A percentile compares a stretch with the other conserved stretches of the same genome.
These are phyloP conservation scores for Solanum dulcamara DNA, from an alignment of 257 asterid species.

Conservation along the genomic window DNA sequence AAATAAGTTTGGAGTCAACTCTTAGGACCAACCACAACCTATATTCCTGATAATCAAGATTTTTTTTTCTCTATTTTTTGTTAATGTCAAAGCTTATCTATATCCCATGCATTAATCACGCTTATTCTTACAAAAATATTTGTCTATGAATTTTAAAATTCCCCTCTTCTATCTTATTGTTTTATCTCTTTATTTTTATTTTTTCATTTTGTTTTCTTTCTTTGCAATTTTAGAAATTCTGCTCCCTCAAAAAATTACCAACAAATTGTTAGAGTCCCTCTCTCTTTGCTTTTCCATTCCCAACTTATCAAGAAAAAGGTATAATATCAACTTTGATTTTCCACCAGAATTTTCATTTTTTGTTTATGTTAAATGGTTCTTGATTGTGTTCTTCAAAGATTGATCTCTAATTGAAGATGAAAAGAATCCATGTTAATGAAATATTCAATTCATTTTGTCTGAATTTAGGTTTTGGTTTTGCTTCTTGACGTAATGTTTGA, in stretches of 20 bases:
- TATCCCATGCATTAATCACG: slow-evolving; percentile 1
- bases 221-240: neutral
- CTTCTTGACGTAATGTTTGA: neutral
- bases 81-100: neutral
- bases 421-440: neutral
- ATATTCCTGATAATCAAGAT: neutral
- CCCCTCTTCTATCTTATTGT: neutral
- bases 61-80: neutral
- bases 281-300: neutral
- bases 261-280: neutral
- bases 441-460: neutral
- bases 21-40: neutral
- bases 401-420: neutral
- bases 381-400: neutral
- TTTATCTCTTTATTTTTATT: too few relatives aligned
- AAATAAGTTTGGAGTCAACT: neutral
- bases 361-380: neutral
- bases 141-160: neutral
- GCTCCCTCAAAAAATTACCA: neutral
- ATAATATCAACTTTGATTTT: neutral
- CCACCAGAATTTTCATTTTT: neutral
- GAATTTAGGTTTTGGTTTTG: neutral
- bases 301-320: neutral
- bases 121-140: neutral
- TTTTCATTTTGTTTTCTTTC: neutral